Percentiles rank a stretch among this genome's conserved stretches.
Evolutionary conservation across 768 basidiomycete species (phyloP).

Genomic region (Plicaturopsis crispa): DNA sequence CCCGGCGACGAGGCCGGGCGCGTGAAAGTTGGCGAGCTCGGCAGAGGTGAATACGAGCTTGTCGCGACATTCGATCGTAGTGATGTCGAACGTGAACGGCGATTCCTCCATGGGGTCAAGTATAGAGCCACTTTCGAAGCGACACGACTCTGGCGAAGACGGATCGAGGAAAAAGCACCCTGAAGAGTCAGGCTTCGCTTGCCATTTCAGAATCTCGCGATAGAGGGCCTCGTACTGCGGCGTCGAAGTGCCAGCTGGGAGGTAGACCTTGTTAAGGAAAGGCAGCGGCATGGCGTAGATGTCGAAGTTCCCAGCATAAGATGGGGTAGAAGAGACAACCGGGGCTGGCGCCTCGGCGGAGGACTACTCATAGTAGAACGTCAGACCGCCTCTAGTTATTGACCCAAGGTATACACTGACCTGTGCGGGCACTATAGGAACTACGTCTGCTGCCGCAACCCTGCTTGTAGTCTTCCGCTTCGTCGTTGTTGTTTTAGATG

Average conservation of each 20-base stretch:
- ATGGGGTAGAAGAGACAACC: too few relatives aligned
- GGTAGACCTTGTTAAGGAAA: slow-evolving; percentile 24
- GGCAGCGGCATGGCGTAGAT: slow-evolving; percentile 31
- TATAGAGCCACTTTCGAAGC: slow-evolving; percentile 16
- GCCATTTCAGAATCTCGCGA: slow-evolving; percentile 29
- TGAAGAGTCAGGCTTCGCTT: slow-evolving; percentile 29
- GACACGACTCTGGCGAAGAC: slow-evolving; percentile 6
- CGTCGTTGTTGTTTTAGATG: too few relatives aligned
- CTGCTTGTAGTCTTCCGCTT: too few relatives aligned
- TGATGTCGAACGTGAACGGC: slow-evolving; percentile 24
- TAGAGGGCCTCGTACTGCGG: slow-evolving; percentile 23
- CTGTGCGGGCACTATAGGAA: too few relatives aligned
- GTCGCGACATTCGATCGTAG: slow-evolving; percentile 16
- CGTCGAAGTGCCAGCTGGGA: slow-evolving; percentile 17
- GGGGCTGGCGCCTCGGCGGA: too few relatives aligned
- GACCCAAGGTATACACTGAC: too few relatives aligned
- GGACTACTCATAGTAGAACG: too few relatives aligned
- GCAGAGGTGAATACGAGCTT: slow-evolving; percentile 19
- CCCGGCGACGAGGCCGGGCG: slow-evolving; percentile 12
- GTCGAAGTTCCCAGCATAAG: slow-evolving; percentile 33
- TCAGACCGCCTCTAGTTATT: too few relatives aligned
- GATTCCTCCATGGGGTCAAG: slow-evolving; percentile 26
- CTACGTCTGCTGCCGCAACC: too few relatives aligned
- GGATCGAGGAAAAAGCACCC: slow-evolving; percentile 20
- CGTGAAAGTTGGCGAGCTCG: slow-evolving; percentile 18